These are phyloP conservation scores for Globisporangium lucens DNA, from an alignment of 352 stramenopile genomes.

Conservation along the genomic window DNA sequence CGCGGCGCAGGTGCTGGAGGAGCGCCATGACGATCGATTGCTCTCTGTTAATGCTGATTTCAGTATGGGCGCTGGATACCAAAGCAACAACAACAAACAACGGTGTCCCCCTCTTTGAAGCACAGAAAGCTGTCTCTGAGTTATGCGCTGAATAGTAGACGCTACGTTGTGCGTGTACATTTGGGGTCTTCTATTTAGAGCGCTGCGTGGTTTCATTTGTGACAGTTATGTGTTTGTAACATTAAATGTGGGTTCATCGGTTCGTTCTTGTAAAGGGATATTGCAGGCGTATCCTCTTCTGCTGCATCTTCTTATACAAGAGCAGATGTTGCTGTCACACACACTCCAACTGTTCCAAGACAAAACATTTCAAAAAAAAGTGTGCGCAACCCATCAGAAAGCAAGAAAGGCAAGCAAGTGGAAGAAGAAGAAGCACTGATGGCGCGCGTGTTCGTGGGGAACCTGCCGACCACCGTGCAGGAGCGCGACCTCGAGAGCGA, in stretches of 20 bases:
- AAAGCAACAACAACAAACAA: not conserved
- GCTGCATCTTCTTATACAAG: not conserved
- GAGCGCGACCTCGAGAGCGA: slow-evolving; percentile 55
- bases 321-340: not conserved
- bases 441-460: slow-evolving; percentile 56
- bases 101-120: not conserved
- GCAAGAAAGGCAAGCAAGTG: not conserved
- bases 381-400: not conserved
- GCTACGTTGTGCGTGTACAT: not conserved
- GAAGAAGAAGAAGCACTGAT: slow-evolving; percentile 14
- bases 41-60: not conserved
- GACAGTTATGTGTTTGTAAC: not conserved
- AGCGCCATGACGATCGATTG: slow-evolving; percentile 8
- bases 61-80: not conserved
- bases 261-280: not conserved
- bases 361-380: slow-evolving; percentile 1
- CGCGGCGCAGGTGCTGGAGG: slow-evolving; percentile 15
- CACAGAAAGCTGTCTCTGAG: not conserved
- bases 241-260: not conserved
- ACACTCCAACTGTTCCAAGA: not conserved
- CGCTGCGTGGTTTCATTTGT: too few relatives aligned
- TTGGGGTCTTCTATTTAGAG: not conserved
- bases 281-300: too few relatives aligned
- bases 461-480: slow-evolving; percentile 50
- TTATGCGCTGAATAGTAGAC: not conserved